Percentiles rank a stretch among this genome's conserved stretches.
Evolutionary conservation across 306 rosid genomes (phyloP).

Genomic region (Quercus mongolica): DNA sequence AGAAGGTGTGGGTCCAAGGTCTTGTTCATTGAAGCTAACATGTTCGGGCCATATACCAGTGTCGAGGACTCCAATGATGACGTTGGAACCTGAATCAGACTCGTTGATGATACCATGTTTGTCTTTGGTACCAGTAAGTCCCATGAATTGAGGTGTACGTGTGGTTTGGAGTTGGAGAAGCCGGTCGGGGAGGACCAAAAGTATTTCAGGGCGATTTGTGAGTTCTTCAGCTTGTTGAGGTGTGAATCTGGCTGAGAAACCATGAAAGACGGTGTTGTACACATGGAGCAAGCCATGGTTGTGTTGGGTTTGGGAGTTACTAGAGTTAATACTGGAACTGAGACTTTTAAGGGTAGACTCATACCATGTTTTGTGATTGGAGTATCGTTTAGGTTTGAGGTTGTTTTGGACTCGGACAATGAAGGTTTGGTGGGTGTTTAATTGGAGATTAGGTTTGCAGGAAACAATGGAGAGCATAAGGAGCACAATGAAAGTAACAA

Average conservation of each 20-base stretch:
- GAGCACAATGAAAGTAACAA: not conserved
- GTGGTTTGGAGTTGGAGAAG: slow-evolving; percentile 19
- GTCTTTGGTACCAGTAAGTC: not conserved
- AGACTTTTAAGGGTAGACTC: slow-evolving; percentile 10
- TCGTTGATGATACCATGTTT: not conserved
- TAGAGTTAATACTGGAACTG: not conserved
- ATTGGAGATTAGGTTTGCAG: not conserved
- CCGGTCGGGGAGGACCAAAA: slow-evolving; percentile 11
- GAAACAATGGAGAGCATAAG: not conserved
- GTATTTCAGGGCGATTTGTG: not conserved
- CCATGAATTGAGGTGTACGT: slow-evolving; percentile 20
- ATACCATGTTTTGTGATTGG: slow-evolving; percentile 13
- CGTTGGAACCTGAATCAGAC: slow-evolving; percentile 11
- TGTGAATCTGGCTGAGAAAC: slow-evolving; percentile 26
- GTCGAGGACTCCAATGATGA: slow-evolving; percentile 18
- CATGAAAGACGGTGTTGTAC: slow-evolving; percentile 15
- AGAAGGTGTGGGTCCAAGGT: slow-evolving; percentile 10
- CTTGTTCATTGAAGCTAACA: slow-evolving; percentile 10
- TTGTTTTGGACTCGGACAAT: slow-evolving; percentile 7
- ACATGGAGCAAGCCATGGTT: not conserved
- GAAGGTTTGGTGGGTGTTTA: not conserved
- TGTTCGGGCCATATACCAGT: slow-evolving; percentile 24
- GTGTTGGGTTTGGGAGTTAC: not conserved
- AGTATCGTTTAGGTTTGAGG: not conserved
- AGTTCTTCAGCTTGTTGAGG: slow-evolving; percentile 11